Base-by-base conservation (phyloP, 2,329 filamentous ascomycete species). In the Shiraia bambusicola region DNA sequence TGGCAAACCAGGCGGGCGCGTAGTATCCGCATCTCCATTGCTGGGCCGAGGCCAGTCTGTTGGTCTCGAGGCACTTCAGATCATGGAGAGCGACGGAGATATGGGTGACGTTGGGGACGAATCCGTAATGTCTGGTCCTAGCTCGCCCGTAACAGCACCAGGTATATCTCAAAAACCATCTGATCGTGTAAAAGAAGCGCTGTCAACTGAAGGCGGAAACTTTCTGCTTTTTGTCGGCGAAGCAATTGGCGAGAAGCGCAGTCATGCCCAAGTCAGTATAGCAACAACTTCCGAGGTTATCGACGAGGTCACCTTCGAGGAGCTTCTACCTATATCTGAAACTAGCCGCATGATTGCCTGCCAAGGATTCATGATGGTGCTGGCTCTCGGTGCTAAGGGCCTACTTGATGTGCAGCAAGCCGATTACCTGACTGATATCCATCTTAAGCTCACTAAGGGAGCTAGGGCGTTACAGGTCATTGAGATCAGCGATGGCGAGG, bases 321-420 rank as follows among this genome's bases (percentile, higher is more conserved):
- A 81, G 34, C 69, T 95, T 8, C 80, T 93, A 31, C 75, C 80
- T n/a, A 77, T 81, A 0, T 59, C 60, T 8, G 68, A 73, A 29
- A 81, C 79, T 22, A 73, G 65, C 29, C 76, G 73, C 26, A 71
- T 80, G 22, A 82, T 85, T 88, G 61, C 81, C 86, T 69, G 87
- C 24, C 72, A 71, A 52, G 66, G 66, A 8, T 48, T 76, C 42
- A 51, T 76, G 42, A 64, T 67, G 54, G 62, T 73, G 4, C 51
- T 71, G 9, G 45, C 53, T 3, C 52, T 70, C 1, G 63, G 61
- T 5, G 88, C 82, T 2, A 88, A 83, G 67, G 77, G 77, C 2
- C 65, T 79, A 40, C 70, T 92, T 31, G 63, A 69, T 13, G 81
- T 91, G 4, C 68, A 77, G 47, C 89, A 95, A 67, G 67, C 66